These are phyloP conservation scores for Sphaerobolus stellatus DNA, from an alignment of 1,284 basidiomycete species.

Conservation along the genomic window DNA sequence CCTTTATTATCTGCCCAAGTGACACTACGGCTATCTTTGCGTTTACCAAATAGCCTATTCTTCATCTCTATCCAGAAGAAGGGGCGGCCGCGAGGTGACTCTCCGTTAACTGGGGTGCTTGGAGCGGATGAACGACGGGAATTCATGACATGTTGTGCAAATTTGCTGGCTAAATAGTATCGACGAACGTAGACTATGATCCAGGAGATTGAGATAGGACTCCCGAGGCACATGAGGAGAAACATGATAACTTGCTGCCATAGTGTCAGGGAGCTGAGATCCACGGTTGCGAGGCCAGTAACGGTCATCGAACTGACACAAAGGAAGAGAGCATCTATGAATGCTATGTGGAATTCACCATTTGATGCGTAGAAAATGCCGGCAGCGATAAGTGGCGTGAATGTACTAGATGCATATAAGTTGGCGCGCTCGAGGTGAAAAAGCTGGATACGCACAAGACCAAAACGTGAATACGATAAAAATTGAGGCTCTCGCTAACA, in stretches of 20 bases:
- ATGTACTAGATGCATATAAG: slow-evolving; percentile 65
- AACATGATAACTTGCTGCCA: slow-evolving; percentile 62
- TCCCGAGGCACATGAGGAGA: slow-evolving; percentile 62
- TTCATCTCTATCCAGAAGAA: no score
- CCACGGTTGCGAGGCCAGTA: slow-evolving; percentile 52
- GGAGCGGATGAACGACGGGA: slow-evolving; percentile 23
- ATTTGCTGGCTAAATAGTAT: slow-evolving; percentile 74
- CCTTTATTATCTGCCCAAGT: slow-evolving; percentile 4
- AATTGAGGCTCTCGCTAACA: slow-evolving; percentile 52
- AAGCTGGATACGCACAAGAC: slow-evolving; percentile 44
- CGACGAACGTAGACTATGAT: slow-evolving; percentile 71
- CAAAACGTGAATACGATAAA: slow-evolving; percentile 61
- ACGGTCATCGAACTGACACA: slow-evolving; percentile 67
- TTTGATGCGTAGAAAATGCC: slow-evolving; percentile 58
- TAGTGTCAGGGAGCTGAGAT: slow-evolving; percentile 51
- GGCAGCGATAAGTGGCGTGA: slow-evolving; percentile 56
- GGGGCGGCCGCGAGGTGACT: no score
- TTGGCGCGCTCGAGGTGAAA: not conserved
- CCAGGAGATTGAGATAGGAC: slow-evolving; percentile 70
- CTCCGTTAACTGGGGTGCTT: no score
- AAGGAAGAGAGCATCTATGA: slow-evolving; percentile 60
- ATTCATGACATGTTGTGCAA: slow-evolving; percentile 66
- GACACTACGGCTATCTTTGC: no score
- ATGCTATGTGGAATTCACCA: slow-evolving; percentile 47
- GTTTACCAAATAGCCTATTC: no score